Evolutionary conservation across 164 flowering plant genomes (phyloP).

Genomic region (Nymphaea thermarum): DNA sequence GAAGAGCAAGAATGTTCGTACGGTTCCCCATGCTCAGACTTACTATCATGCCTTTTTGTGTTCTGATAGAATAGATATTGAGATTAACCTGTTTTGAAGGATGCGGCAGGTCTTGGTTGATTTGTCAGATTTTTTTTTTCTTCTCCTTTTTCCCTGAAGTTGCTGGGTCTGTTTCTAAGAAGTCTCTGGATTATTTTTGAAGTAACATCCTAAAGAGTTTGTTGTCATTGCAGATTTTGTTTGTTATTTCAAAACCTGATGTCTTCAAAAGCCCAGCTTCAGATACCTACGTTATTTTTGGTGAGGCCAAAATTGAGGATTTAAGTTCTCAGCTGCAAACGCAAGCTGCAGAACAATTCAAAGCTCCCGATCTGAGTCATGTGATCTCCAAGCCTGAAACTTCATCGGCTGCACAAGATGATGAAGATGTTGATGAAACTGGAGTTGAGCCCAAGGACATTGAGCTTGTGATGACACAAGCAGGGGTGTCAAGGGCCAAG

Average conservation of each 20-base stretch:
- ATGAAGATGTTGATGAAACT: slow-evolving; percentile 4
- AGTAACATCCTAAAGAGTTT: too few species aligned
- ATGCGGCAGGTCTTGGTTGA: too few species aligned
- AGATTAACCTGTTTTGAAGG: too few species aligned
- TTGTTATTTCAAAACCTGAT: slow-evolving; percentile 30
- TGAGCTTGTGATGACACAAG: slow-evolving; percentile 31
- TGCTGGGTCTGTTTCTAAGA: too few species aligned
- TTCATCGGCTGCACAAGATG: slow-evolving; percentile 18
- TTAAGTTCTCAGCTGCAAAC: slow-evolving; percentile 29
- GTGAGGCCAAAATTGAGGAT: slow-evolving; percentile 33
- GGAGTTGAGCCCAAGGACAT: slow-evolving; percentile 30
- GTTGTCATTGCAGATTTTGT: slow-evolving; percentile 16
- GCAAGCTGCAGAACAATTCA: slow-evolving; percentile 23
- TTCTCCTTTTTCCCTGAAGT: too few species aligned
- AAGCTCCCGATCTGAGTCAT: slow-evolving; percentile 7
- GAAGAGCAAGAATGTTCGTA: slow-evolving; percentile 24
- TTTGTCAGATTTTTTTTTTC: too few species aligned
- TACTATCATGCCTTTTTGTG: too few species aligned
- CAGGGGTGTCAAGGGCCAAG: slow-evolving; percentile 24
- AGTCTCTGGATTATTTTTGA: too few species aligned
- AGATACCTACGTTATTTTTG: slow-evolving; percentile 23
- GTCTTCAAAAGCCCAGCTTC: slow-evolving; percentile 4
- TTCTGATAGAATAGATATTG: too few species aligned
- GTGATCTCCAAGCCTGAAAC: slow-evolving; percentile 22
- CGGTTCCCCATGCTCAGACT: too few species aligned